Conservation (phyloP, 371 early-diverging fungal species). For the Apophysomyces ossiformis region DNA sequence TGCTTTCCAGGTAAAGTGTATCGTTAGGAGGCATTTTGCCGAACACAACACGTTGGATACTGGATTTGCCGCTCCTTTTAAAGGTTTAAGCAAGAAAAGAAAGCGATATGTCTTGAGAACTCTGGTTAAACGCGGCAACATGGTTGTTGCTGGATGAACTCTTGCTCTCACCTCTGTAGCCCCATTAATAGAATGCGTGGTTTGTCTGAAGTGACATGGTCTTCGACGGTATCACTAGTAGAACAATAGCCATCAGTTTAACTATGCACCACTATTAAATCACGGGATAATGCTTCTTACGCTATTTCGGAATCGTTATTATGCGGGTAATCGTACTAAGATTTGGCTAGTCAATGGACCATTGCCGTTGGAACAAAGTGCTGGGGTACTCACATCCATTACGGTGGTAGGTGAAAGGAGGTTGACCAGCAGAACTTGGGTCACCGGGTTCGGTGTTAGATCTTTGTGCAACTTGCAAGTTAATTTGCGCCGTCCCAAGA, state of each 20-base stretch:
- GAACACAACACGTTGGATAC: constrained; percentile 92
- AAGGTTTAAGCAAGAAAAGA: neutral
- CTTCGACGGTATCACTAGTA: constrained; percentile 45
- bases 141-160: neutral
- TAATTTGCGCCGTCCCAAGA: too few relatives aligned
- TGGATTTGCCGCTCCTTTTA: constrained; percentile 91
- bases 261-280: neutral
- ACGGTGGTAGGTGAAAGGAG: neutral
- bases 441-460: neutral
- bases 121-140: constrained; percentile 4
- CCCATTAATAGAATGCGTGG: constrained; percentile 76
- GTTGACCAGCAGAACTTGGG: neutral
- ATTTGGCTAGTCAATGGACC: neutral
- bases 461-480: neutral
- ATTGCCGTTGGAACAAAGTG: neutral
- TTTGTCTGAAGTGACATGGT: constrained; percentile 40
- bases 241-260: neutral
- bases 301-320: constrained; percentile 28
- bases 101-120: neutral
- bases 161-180: constrained; percentile 55
- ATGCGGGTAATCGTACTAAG: constrained; percentile 31
- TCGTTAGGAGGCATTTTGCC: constrained; percentile 93
- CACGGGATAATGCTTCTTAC: constrained; percentile 11
- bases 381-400: constrained; percentile 3
- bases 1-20: constrained; percentile 88